These are phyloP conservation scores for Erucastrum elatum DNA, from an alignment of 345 rosid genomes.

Conservation along the genomic window DNA sequence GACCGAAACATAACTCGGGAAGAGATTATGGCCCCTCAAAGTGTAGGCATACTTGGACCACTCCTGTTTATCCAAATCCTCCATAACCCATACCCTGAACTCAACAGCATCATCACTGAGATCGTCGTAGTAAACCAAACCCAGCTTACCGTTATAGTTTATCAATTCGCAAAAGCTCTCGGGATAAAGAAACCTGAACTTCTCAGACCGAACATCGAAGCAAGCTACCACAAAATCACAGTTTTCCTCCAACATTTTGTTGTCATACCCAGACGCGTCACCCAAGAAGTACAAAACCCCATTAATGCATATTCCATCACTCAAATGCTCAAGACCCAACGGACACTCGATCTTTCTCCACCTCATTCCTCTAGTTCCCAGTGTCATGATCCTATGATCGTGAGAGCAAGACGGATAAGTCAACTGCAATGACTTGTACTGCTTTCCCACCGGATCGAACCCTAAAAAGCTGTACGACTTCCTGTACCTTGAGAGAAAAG, in stretches of 20 bases:
- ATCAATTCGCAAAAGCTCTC: background rate
- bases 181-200: background rate
- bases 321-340: background rate
- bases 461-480: background rate
- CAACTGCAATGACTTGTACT: background rate
- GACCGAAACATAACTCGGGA: background rate
- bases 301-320: background rate
- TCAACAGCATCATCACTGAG: background rate
- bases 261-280: background rate
- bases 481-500: background rate
- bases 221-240: background rate
- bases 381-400: background rate
- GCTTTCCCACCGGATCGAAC: background rate
- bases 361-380: background rate
- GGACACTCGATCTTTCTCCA: background rate
- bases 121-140: constrained; percentile 5
- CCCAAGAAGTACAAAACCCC: background rate
- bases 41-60: background rate
- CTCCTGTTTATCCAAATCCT: background rate
- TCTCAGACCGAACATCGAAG: background rate
- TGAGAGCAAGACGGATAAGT: background rate
- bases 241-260: no score
- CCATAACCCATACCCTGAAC: background rate
- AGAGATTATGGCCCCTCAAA: background rate
- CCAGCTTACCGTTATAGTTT: constrained; percentile 9